Base-by-base conservation (phyloP, 768 basidiomycete genomes). In the Tephrocybe rancida region DNA sequence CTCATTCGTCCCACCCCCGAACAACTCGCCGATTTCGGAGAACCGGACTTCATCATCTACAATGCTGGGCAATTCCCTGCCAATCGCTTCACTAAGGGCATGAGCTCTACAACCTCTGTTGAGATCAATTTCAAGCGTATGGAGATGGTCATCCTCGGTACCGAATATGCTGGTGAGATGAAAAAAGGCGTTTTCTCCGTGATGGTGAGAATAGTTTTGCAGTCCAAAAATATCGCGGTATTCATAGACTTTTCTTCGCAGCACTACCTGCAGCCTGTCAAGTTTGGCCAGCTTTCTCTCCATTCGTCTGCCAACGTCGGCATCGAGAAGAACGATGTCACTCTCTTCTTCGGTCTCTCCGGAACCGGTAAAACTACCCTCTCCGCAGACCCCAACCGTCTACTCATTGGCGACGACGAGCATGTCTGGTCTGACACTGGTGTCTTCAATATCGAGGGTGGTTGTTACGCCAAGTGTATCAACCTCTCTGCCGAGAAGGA, bases 71-170 rank as follows among this genome's bases (percentile, higher is more conserved):
- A 98, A 72, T 98, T 99, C 88, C 96, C 97, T 13, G 97, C 97
- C 63, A 99, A 99, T 73, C 90, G 97, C 39, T 98, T 98, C 83
- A 99, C 97, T 56, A 94, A 97, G 79, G 97, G 97, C 73, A 98
- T 98, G 97, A 96, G 93, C 57, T 97, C 95, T 9, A 92, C 95
- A 26, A 98, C 97, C 5, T 97, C 95, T 2, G 96, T 99, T 45
- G 96, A 98, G 76, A 93, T 99, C 80, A 99, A 99, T 84, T 98
- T 99, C 77, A 97, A 97, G 81, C 92, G 97, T 35, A 97, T 95
- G 94, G 97, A 99, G 74, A 99, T 99, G 97, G 96, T 99, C 65
- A 98, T 99, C 67, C 92, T 99, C 63, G 96, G 92, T 50, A 96
- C 94, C 24, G 95, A 98, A 69, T 98, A 98, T 67, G 95, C 95